phyloP scores from a whole-genome alignment of 768 basidiomycete species.

The Obba rivulosa region DNA sequence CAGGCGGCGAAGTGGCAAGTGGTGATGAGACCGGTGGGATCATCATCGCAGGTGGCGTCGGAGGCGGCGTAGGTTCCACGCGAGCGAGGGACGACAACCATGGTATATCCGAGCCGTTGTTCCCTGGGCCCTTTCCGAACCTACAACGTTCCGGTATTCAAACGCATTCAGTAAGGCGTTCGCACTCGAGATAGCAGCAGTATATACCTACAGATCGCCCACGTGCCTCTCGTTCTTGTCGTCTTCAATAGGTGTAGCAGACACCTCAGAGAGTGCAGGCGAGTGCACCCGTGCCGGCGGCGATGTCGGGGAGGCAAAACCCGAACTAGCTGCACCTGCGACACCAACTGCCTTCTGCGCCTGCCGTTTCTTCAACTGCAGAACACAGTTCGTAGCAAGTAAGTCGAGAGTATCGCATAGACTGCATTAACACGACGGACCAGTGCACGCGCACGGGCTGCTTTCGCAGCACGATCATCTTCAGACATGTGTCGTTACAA shows the following conservation, averaged over 20 bases:
- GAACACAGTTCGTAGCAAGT: too few relatives aligned
- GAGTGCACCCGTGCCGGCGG: conserved; percentile 36
- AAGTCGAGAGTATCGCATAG: not conserved
- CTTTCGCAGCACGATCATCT: conserved; percentile 74
- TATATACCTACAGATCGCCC: conserved; percentile 59
- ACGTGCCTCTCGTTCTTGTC: conserved; percentile 38
- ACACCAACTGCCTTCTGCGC: conserved; percentile 55
- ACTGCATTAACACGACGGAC: conserved; percentile 34
- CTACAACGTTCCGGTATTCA: conserved; percentile 18
- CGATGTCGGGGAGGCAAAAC: conserved; percentile 40
- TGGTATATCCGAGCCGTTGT: conserved; percentile 35
- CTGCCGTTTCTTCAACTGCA: conserved; percentile 79
- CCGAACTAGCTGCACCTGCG: conserved; percentile 22
- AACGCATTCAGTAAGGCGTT: conserved; percentile 6
- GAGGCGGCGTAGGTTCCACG: conserved; percentile 30
- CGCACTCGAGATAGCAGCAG: conserved; percentile 1
- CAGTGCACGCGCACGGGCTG: conserved; percentile 80
- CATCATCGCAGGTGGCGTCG: conserved; percentile 19
- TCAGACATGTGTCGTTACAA: conserved; percentile 36
- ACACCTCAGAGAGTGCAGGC: conserved; percentile 18
- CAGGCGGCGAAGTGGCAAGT: conserved; percentile 2
- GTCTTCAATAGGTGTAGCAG: conserved; percentile 18
- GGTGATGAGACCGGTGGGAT: conserved; percentile 11
- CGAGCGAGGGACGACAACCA: conserved; percentile 62
- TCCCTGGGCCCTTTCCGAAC: conserved; percentile 33